These are phyloP conservation scores for Cenchrus americanus DNA, from an alignment of 176 grass and related monocot genomes.

Conservation along the genomic window DNA sequence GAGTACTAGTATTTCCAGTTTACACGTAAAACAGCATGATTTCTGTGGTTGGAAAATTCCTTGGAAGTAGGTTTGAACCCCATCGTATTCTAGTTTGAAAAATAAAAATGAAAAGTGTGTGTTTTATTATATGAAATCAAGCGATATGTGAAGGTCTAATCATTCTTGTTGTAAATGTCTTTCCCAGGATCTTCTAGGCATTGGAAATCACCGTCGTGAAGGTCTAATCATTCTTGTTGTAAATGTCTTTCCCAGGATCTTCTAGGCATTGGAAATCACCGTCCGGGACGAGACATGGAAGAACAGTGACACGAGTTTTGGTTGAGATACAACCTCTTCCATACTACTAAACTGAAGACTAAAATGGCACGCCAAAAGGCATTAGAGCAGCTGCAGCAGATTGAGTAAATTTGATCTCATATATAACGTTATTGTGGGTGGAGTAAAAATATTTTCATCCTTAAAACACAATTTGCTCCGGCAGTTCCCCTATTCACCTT, in stretches of 20 bases:
- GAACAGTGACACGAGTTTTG: background rate
- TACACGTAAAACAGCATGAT: background rate
- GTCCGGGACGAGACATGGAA: constrained; percentile 44
- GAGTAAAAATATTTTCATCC: too few species aligned
- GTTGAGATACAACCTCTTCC: constrained; percentile 21
- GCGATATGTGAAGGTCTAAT: background rate
- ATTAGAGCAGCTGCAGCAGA: background rate
- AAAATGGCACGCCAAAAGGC: background rate
- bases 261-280: constrained; percentile 75
- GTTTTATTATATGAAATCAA: constrained; percentile 19
- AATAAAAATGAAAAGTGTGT: background rate
- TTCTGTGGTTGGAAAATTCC: background rate
- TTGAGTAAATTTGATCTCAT: too few species aligned
- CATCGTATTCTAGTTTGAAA: background rate
- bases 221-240: constrained; percentile 1
- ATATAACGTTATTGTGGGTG: too few species aligned
- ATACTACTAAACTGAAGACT: constrained; percentile 28
- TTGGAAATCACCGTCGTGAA: constrained; percentile 55
- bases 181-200: constrained; percentile 81
- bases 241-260: constrained; percentile 60
- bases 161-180: constrained; percentile 13
- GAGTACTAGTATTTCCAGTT: background rate
- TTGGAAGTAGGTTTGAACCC: background rate
- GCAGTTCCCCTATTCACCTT: too few species aligned
- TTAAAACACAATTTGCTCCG: too few species aligned